Conservation (phyloP, 1,139 yeast genomes). For the Nakaseomyces glabratus region DNA sequence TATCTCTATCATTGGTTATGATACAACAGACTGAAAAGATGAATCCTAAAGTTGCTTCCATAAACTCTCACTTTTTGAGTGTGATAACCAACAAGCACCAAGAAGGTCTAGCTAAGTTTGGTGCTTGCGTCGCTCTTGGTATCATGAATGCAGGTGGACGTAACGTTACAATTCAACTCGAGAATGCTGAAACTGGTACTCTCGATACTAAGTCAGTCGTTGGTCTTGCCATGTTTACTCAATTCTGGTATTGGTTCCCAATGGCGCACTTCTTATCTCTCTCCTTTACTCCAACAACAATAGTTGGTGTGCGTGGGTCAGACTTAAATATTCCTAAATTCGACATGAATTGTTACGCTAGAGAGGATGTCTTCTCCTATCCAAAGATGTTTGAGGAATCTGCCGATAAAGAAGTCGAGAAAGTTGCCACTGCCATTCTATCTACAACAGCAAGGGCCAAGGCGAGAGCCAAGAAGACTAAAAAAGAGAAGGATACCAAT, state of each 20-base stretch:
- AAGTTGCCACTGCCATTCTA: constrained; percentile 84
- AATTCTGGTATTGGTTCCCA: constrained; percentile 99
- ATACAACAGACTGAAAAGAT: constrained; percentile 88
- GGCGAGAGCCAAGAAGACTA: constrained; percentile 77
- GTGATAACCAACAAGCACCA: constrained; percentile 82
- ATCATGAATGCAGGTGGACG: constrained; percentile 98
- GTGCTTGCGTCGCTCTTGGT: constrained; percentile 96
- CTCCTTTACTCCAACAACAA: constrained; percentile 86
- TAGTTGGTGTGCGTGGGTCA: constrained; percentile 69
- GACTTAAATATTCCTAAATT: constrained; percentile 85
- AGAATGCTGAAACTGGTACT: constrained; percentile 84
- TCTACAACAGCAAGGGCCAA: constrained; percentile 90
- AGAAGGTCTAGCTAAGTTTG: constrained; percentile 95
- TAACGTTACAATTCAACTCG: constrained; percentile 88
- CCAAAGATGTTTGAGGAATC: constrained; percentile 83
- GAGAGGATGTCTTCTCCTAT: constrained; percentile 71
- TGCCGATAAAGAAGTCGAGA: constrained; percentile 78
- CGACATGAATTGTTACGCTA: constrained; percentile 71
- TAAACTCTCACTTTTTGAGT: constrained; percentile 65
- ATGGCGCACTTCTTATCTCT: constrained; percentile 85
- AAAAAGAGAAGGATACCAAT: constrained; percentile 41
- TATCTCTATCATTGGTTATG: constrained; percentile 85
- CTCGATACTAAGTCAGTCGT: constrained; percentile 85
- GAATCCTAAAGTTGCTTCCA: constrained; percentile 68
- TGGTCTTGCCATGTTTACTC: constrained; percentile 82